Conservation (phyloP, 2,329 filamentous ascomycete genomes). For the Fusarium buharicum region DNA sequence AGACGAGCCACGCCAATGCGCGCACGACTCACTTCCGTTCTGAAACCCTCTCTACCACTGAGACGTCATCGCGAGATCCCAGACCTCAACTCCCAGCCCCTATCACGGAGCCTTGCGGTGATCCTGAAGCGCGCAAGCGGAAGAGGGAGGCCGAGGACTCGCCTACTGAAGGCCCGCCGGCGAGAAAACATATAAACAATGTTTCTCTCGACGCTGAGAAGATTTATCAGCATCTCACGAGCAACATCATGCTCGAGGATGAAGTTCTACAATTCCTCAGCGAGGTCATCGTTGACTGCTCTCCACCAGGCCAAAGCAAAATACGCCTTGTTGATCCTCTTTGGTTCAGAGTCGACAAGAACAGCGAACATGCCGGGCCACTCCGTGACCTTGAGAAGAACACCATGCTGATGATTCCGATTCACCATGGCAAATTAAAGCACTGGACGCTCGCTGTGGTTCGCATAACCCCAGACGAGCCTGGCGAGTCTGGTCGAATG, state of each 20-base stretch:
- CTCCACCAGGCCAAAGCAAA: not conserved
- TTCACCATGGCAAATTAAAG: constrained; percentile 1
- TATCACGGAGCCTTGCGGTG: not conserved
- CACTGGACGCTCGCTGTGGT: constrained; percentile 10
- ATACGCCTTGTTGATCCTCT: constrained; percentile 4
- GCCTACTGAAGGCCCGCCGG: not conserved
- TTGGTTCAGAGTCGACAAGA: constrained; percentile 4
- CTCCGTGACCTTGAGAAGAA: not conserved
- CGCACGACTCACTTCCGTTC: no score
- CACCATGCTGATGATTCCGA: not conserved
- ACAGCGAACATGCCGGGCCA: not conserved
- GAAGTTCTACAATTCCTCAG: not conserved
- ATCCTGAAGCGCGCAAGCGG: not conserved
- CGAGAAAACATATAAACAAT: no score
- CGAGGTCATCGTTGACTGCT: not conserved
- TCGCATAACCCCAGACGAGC: not conserved
- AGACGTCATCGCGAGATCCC: no score
- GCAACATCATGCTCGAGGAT: not conserved
- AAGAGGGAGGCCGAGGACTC: not conserved
- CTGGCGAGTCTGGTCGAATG: not conserved
- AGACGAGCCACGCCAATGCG: not conserved
- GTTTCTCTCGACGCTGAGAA: no score
- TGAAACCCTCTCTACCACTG: no score
- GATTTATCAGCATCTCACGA: constrained; percentile 2
- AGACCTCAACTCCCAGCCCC: no score